These are phyloP conservation scores for Dryas octopetala DNA, from an alignment of 306 rosid genomes.

Conservation along the genomic window DNA sequence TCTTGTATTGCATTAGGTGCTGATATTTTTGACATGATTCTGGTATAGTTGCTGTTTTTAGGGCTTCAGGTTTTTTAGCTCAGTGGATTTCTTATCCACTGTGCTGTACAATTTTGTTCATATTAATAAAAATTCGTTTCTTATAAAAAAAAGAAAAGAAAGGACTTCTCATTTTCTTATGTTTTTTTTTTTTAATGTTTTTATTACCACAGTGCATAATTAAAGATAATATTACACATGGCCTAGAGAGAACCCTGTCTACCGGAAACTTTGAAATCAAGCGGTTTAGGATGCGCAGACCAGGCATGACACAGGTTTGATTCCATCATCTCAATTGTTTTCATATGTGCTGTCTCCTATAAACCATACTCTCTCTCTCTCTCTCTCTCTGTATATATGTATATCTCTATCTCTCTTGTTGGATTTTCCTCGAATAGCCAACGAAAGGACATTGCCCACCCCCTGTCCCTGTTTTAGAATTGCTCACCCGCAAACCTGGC, in stretches of 20 bases:
- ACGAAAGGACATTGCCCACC: no score
- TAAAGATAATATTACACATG: slow-evolving; percentile 42
- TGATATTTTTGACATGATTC: no score
- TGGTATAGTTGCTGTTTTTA: no score
- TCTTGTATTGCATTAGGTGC: neutral
- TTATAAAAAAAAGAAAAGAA: no score
- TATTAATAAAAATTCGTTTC: no score
- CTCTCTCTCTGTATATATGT: neutral
- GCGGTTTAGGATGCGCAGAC: slow-evolving; percentile 82
- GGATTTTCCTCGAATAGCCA: no score
- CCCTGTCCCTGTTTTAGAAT: no score
- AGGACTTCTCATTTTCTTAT: neutral
- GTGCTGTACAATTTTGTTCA: no score
- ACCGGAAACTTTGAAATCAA: slow-evolving; percentile 80
- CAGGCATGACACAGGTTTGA: slow-evolving; percentile 91
- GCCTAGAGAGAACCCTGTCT: slow-evolving; percentile 84
- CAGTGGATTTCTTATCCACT: no score
- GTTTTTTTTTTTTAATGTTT: neutral
- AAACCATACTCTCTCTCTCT: neutral
- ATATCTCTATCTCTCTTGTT: neutral
- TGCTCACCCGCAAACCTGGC: no score
- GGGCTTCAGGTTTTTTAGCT: no score
- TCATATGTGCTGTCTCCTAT: no score
- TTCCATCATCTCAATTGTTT: neutral
- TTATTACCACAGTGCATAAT: slow-evolving; percentile 29